Base-by-base conservation (phyloP, 495 filamentous ascomycete genomes). In the Penicillium maclennaniae region DNA sequence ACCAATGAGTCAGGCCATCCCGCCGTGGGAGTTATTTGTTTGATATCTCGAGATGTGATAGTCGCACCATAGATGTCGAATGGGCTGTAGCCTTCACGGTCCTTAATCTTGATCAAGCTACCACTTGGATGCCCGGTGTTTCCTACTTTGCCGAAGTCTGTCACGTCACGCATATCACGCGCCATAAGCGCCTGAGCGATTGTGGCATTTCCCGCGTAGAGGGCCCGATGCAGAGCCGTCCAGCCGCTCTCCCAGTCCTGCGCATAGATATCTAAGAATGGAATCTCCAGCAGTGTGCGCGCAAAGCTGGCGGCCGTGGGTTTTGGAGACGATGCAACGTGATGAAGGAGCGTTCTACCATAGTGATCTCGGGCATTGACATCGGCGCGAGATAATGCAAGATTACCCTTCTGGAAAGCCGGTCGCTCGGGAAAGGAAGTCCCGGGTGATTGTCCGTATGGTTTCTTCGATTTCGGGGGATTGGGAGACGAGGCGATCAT, bases 221-320 rank as follows among this genome's bases (percentile, higher is more conserved):
- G 75, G 9, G 95, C 90, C 59, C 93, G 83, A 61, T 98, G 93
- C 41, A 98, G 74, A 17, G 91, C 84, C 46, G 95, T 97, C 93
- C 93, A 98, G 19, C 92, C 95, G 68, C 86, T 97, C 67, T 98
- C 93, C 38, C 78, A 74, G 67, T 98, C 93, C 55, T 95, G 90
- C 15, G 77, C 69, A 58, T 95, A 89, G 12, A 97, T 78, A 71
- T 98, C 93, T 51, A 87, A 80, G n/a, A 84, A 75, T 7, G 93
- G 88, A 53, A 91, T 84, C 17, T 87, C 83, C 8, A 97, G 74
- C 19, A 97, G 70, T 12, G 90, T 87, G 49, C 79, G 70, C 15
- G 91, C 90, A 55, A 96, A 96, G 15, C 72, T 75, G 10, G 83
- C 60, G 12, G 87, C 85, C 51, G 81, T 85, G 15, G 79, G 66